phyloP scores from a whole-genome alignment of 106 monocot genomes.

The Dendrobium catenatum region DNA sequence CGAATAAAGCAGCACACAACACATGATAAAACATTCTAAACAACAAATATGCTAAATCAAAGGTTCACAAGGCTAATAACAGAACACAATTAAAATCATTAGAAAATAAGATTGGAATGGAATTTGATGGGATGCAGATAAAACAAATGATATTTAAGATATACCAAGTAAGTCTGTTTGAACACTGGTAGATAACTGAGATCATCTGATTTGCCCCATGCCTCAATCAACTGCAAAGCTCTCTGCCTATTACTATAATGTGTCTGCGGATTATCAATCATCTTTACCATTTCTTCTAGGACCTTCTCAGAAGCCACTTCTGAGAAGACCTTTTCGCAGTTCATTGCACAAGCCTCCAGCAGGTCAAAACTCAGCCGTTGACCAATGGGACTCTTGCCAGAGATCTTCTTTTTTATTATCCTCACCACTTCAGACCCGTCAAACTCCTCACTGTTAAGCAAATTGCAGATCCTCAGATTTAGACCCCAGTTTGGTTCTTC shows the following conservation, averaged over 20 bases:
- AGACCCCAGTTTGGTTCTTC: conserved; percentile 74
- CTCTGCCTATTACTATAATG: conserved; percentile 30
- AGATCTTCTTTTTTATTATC: conserved; percentile 71
- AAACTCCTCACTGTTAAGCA: conserved; percentile 58
- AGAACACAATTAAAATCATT: not conserved
- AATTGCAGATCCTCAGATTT: conserved; percentile 59
- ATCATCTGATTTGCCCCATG: conserved; percentile 77
- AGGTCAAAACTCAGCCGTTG: conserved; percentile 64
- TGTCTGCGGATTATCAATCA: conserved; percentile 65
- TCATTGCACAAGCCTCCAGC: conserved; percentile 71
- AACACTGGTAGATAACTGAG: conserved; percentile 68
- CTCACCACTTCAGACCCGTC: conserved; percentile 63
- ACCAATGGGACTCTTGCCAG: conserved; percentile 23
- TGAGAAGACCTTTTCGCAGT: conserved; percentile 80
- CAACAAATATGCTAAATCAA: not conserved
- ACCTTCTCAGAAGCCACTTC: conserved; percentile 75
- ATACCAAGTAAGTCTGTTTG: conserved; percentile 64
- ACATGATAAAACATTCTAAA: not conserved
- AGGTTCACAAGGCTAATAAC: not conserved
- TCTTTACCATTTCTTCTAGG: conserved; percentile 64
- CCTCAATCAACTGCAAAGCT: conserved; percentile 62
- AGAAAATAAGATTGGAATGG: not conserved
- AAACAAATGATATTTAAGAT: not conserved
- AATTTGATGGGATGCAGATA: not conserved
- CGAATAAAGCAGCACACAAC: not conserved